Percentiles rank a stretch among this genome's conserved stretches.
phyloP scores from a whole-genome alignment of 2,329 filamentous ascomycete genomes.

The Microsporum ferrugineum region DNA sequence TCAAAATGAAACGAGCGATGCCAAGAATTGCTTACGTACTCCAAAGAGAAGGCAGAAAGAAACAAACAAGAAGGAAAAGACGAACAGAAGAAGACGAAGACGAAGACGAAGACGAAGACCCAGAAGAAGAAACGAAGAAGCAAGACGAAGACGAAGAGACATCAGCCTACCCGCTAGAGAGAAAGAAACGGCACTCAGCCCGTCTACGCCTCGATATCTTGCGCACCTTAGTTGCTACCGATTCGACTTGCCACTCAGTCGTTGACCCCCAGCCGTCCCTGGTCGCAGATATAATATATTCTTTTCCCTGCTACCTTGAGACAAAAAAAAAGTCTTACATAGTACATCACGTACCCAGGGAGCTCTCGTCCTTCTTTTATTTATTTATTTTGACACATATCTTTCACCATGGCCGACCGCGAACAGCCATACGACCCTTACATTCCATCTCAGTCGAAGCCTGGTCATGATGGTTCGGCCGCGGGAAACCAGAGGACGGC shows the following conservation, averaged over 20 bases:
- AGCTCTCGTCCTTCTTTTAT: background rate
- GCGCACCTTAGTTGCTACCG: background rate
- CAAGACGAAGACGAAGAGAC: background rate
- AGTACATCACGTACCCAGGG: background rate
- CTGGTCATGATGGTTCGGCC: conserved; percentile 37
- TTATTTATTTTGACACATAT: background rate
- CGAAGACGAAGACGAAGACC: background rate
- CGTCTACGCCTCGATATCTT: background rate
- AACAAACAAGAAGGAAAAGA: background rate
- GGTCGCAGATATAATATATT: background rate
- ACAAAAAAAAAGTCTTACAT: background rate
- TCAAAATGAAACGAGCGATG: background rate
- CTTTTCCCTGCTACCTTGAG: background rate
- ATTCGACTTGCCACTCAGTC: background rate
- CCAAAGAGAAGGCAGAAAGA: background rate
- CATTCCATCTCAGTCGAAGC: conserved; percentile 57
- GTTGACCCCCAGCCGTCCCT: background rate
- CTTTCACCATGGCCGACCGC: conserved; percentile 43
- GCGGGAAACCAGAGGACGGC: conserved; percentile 54
- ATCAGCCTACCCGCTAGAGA: background rate
- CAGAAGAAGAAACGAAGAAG: background rate
- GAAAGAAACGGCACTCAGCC: background rate
- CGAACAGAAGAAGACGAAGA: background rate
- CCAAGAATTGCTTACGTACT: conserved; percentile 9
- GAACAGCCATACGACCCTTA: conserved; percentile 75